Base-by-base conservation (phyloP, 495 filamentous ascomycete genomes). In the Letharia lupina region DNA sequence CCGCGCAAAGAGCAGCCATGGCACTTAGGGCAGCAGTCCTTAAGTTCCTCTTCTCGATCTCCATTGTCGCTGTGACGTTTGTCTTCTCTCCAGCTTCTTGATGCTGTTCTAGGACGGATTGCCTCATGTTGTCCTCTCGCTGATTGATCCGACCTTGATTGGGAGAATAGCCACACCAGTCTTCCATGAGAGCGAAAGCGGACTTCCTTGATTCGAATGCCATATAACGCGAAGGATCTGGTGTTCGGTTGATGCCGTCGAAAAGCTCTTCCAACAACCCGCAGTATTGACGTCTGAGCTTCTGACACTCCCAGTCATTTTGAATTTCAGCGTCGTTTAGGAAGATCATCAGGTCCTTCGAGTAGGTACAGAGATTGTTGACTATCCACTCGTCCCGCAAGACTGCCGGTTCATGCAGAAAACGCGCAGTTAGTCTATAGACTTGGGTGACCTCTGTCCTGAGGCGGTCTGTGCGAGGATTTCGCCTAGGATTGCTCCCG, bases 121-220 rank as follows among this genome's bases (percentile, higher is more conserved):
- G 88, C 90, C 97, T 95, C 52, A 56, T 56, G 57, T 82, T 88
- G 63, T 96, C 89, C 79, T 97, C 94, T 63, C 91, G 81, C 65
- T 89, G 85, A 20, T 86, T 84, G 45, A 96, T 90, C 65, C 92
- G 89, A 42, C 78, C 76, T 71, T 93, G 92, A 73, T 97, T 96
- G 9, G 94, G 91, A 0, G 94, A 96, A 74, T 94, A 95, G 0
- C 95, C 94, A 77, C 95, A 98, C 94, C 94, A 98, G 64, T 98
- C 93, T 73, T 98, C 93, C 92, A 98, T 98, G 42, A 98, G 76
- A 8, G 93, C 87, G 72, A 98, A 98, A 9, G 92, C 86, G 13
- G 94, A 96, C 71, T 96, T 93, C 35, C 94, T 81, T 1, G 91
- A 89, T 73, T 97, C 94, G 68, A 98, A 98, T 0, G 95, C 90